Base-by-base conservation (phyloP, 2,329 filamentous ascomycete species). In the Fonsecaea pugnacius region DNA sequence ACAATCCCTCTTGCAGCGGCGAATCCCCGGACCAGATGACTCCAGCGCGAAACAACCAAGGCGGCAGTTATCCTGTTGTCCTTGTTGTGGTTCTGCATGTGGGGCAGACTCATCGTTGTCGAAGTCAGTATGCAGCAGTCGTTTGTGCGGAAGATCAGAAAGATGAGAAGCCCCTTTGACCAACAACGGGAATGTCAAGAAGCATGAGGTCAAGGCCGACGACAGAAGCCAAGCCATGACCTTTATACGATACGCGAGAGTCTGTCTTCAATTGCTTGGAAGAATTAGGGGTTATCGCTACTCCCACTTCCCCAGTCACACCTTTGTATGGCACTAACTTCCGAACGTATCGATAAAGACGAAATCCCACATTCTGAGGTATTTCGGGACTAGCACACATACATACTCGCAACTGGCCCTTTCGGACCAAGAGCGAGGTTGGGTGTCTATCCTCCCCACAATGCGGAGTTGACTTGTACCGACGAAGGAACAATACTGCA, bases 331-430 rank as follows among this genome's bases (percentile, higher is more conserved):
- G 21, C 43, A 18, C 38, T 30, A 18, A 58, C 10, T 30, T 40
- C 55, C 33, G 24, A n/a, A 16, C 18, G 33, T 58, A 18, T 48
- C 30, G 38, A 12, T n/a, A 27, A 27, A 33, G 55, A 58, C 30
- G 38, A n/a, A 48, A 46, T 43, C 55, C 55, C 55, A 58, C 55
- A 58, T 58, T 48, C 55, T 58, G 55, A 40, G 24, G 55, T 27
- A 33, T 27, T 40, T 46, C 30, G 55, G 35, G 24, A 48, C 21
- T 14, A 36, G 24, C 55, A 21, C n/a, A 58, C 21, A 40, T 30
- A 58, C 21, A 40, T 30, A 30, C 27, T 30, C 27, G 6, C 27
- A 5, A 18, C 7, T 46, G 40, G 16, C 21, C 38, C 16, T 35
- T 27, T 32, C 35, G 27, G 35, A 10, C 6, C 7, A 56, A 27